These are phyloP conservation scores for Didymella glomerata DNA, from an alignment of 2,329 filamentous ascomycete species.

Conservation along the genomic window DNA sequence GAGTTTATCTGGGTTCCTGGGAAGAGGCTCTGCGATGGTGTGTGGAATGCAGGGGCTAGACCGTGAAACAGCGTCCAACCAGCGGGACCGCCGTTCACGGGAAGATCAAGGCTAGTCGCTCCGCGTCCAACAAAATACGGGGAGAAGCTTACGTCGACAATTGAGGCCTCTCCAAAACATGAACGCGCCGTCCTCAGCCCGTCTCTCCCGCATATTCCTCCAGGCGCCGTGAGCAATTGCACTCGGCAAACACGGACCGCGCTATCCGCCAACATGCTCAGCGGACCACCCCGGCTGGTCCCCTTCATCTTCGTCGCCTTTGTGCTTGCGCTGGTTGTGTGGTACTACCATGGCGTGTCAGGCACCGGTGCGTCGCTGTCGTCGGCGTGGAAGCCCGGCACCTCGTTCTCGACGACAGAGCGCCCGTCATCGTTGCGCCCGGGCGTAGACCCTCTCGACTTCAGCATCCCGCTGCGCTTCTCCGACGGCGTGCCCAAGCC, in stretches of 20 bases:
- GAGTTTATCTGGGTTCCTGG: slow-evolving; percentile 1
- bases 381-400: slow-evolving; percentile 27
- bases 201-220: slow-evolving; percentile 2
- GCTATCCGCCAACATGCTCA: slow-evolving; percentile 43
- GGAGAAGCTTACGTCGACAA: slow-evolving; percentile 12
- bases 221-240: slow-evolving; percentile 22
- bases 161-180: slow-evolving; percentile 3
- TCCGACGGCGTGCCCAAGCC: slow-evolving; percentile 43
- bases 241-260: slow-evolving; percentile 18
- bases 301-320: slow-evolving; percentile 40
- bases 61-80: slow-evolving; percentile 1
- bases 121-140: slow-evolving; percentile 10
- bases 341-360: slow-evolving; percentile 37
- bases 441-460: slow-evolving; percentile 45
- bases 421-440: slow-evolving; percentile 26
- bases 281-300: slow-evolving; percentile 46
- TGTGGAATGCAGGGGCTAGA: slow-evolving; percentile 14
- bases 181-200: slow-evolving; percentile 6
- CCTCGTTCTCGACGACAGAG: slow-evolving; percentile 12
- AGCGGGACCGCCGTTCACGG: background rate
- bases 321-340: slow-evolving; percentile 41
- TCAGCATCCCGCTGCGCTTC: slow-evolving; percentile 47
- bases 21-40: slow-evolving; percentile 7
- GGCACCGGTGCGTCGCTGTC: slow-evolving; percentile 23
- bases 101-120: slow-evolving; percentile 11